phyloP scores from a whole-genome alignment of 176 grass and related monocot species.

The Triticum urartu region DNA sequence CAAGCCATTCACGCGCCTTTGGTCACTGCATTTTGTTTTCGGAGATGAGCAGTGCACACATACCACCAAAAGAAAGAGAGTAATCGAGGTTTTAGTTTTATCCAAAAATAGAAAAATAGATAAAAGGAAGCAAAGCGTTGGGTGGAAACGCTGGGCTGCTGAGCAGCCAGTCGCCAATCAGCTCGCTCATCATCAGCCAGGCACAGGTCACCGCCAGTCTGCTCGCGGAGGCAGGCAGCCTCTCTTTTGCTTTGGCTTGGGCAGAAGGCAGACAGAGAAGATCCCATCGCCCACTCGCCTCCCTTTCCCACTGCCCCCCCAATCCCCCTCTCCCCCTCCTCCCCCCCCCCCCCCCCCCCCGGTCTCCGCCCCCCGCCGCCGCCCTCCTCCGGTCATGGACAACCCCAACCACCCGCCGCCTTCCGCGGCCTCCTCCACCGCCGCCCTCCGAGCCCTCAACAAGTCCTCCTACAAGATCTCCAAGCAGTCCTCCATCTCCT shows the following conservation, averaged over 20 bases:
- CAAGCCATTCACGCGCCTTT: too few species aligned
- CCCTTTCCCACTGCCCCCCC: constrained; percentile 11
- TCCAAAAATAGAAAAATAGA: neutral
- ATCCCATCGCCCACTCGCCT: neutral
- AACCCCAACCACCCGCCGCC: constrained; percentile 36
- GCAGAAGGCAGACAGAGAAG: neutral
- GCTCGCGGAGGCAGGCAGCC: neutral
- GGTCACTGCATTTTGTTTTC: too few species aligned
- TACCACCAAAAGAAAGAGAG: too few species aligned
- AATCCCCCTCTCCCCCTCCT: constrained; percentile 33
- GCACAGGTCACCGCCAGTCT: neutral
- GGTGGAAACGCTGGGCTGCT: neutral
- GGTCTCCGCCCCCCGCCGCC: neutral
- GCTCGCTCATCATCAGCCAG: neutral
- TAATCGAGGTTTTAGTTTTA: neutral
- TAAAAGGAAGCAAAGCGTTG: neutral
- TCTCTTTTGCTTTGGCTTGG: neutral
- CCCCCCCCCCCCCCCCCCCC: neutral
- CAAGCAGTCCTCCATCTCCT: constrained; percentile 40
- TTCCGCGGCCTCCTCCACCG: neutral
- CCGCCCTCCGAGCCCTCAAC: constrained; percentile 70
- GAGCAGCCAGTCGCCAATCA: neutral
- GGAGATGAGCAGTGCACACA: too few species aligned
- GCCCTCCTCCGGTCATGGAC: constrained; percentile 53
- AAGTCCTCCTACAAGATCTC: constrained; percentile 96